Base-by-base conservation (phyloP, 495 filamentous ascomycete species). In the Aspergillus saccharolyticus region DNA sequence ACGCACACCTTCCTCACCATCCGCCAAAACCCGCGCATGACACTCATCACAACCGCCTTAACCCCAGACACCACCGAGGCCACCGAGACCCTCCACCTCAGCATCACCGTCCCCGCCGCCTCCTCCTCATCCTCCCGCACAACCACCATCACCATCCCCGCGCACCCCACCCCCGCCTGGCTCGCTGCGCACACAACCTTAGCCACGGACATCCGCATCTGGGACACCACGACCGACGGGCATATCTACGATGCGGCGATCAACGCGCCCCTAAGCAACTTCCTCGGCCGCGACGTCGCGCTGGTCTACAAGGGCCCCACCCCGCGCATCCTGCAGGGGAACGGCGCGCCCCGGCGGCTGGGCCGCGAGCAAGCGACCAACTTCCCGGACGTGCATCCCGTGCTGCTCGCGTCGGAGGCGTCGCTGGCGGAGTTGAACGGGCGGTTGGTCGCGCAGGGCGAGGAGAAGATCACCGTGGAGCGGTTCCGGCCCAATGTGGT, bases 401-500 rank as follows among this genome's bases (percentile, higher is more conserved):
- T 74, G 18, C 66, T 76, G n/a, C 77, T 80, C 44, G 82, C 73
- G 30, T 83, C 81, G 28, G 80, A 80, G 51, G 75, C 70, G 30
- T 79, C 74, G 12, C 69, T 85, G 14, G 54, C 58, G 0, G 75
- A 78, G 51, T 56, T 78, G 15, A 78, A 78, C 50, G 7, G 17
- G 0, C 60, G 74, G 12, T 53, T 78, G 1, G 30, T 10, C 2
- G 14, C 12, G 10, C 53, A 48, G 9, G 70, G 68, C 12, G 58
- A 59, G 8, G 68, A 72, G 25, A 57, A 62, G 0, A 73, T 78
- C 46, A 73, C 66, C 1, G 63, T 83, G 22, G 77, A 81, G 33
- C 83, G 90, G 14, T 96, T 96, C 71, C 80, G 93, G 42, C 83
- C 93, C 5, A 97, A 96, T 70, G 86, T 97, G 45, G 84, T 95